phyloP scores from a whole-genome alignment of 495 filamentous ascomycete genomes.

The Talaromyces nanjingensis region DNA sequence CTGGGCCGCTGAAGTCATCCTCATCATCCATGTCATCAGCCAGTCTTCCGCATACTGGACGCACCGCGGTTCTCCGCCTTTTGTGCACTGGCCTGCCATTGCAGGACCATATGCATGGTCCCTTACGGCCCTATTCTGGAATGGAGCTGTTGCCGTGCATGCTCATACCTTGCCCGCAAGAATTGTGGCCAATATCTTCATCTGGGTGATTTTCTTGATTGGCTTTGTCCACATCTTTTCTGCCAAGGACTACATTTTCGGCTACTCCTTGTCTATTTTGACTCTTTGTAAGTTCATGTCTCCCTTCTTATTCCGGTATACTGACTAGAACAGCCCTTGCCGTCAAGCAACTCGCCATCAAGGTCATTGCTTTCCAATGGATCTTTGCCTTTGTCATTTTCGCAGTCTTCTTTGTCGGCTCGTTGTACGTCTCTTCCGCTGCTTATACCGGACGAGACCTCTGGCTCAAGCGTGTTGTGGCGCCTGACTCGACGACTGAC shows the following conservation, averaged over 20 bases:
- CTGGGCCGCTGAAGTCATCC: constrained; percentile 61
- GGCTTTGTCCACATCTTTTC: constrained; percentile 63
- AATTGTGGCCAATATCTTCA: constrained; percentile 75
- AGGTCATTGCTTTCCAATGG: constrained; percentile 75
- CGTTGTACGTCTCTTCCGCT: constrained; percentile 56
- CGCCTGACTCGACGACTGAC: constrained; percentile 27
- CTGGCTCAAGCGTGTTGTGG: constrained; percentile 29
- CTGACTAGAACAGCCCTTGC: constrained; percentile 49
- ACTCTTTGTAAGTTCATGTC: constrained; percentile 46
- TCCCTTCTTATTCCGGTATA: not conserved
- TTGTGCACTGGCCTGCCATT: constrained; percentile 68
- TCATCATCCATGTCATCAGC: constrained; percentile 77
- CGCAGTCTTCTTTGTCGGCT: constrained; percentile 59
- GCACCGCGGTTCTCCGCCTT: constrained; percentile 54
- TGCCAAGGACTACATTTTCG: constrained; percentile 78
- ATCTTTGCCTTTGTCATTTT: constrained; percentile 86
- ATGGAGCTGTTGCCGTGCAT: constrained; percentile 69
- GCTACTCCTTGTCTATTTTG: constrained; percentile 67
- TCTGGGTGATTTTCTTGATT: constrained; percentile 73
- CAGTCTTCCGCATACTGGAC: constrained; percentile 72
- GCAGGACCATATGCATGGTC: constrained; percentile 78
- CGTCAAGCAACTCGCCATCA: constrained; percentile 63
- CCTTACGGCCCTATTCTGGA: constrained; percentile 78
- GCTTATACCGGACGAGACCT: constrained; percentile 50
- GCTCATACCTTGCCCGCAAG: constrained; percentile 54